A percentile compares a stretch with the other conserved stretches of the same genome.
phyloP scores from a whole-genome alignment of 371 early-diverging fungal genomes.

The Mortierella sp. region DNA sequence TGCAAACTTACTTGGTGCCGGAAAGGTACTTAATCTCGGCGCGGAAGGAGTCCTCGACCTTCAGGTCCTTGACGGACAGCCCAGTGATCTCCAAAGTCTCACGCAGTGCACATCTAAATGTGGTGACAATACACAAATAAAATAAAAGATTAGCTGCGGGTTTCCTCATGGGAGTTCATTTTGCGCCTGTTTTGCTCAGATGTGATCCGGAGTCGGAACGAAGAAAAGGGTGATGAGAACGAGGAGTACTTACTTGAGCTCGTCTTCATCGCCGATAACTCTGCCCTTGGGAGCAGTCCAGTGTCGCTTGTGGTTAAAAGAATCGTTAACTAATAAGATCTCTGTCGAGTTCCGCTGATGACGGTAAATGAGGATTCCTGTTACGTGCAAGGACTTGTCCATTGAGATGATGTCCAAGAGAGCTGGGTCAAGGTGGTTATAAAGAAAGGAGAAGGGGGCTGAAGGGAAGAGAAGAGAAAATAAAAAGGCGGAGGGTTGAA shows the following conservation, averaged over 20 bases:
- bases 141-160: not conserved
- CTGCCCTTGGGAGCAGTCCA: slow-evolving; percentile 91
- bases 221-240: not conserved
- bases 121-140: not conserved
- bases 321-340: slow-evolving; percentile 88
- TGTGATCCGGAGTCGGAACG: not conserved
- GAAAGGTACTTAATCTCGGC: slow-evolving; percentile 87
- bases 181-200: not conserved
- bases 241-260: slow-evolving; percentile 75
- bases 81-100: slow-evolving; percentile 83
- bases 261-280: slow-evolving; percentile 85
- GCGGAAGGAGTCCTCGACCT: slow-evolving; percentile 80
- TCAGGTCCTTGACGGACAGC: slow-evolving; percentile 77
- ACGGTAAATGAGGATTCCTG: slow-evolving; percentile 86
- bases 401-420: slow-evolving; percentile 49
- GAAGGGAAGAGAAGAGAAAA: not conserved
- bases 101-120: slow-evolving; percentile 81
- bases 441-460: not conserved
- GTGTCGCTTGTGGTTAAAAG: slow-evolving; percentile 83
- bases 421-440: not conserved
- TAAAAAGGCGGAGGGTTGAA: not conserved
- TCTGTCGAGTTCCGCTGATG: slow-evolving; percentile 79
- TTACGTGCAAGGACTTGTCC: slow-evolving; percentile 64
- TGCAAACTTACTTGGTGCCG: slow-evolving; percentile 68
- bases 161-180: not conserved